Evolutionary conservation across 164 flowering plant species (phyloP).

Genomic region (Santalum album): DNA sequence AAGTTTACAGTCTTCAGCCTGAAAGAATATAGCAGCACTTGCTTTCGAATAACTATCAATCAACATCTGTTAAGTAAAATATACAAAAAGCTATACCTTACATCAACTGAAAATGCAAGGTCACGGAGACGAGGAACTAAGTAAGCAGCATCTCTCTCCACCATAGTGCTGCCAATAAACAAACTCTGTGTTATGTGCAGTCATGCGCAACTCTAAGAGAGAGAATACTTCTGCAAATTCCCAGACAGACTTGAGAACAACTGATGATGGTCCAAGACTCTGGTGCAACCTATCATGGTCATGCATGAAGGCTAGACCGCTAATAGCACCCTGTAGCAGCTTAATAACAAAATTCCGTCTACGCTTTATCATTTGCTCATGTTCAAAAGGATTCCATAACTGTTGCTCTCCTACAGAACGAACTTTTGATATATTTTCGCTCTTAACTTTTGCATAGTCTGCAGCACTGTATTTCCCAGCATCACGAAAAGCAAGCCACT

Average conservation of each 20-base stretch:
- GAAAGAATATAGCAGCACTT: no score
- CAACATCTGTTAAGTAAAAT: neutral
- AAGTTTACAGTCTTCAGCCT: no score
- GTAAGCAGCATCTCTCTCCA: conserved; percentile 67
- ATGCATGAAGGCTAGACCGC: conserved; percentile 87
- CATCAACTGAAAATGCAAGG: conserved; percentile 90
- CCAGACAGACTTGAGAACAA: conserved; percentile 71
- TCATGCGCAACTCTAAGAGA: no score
- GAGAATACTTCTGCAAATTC: neutral
- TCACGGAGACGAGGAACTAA: conserved; percentile 77
- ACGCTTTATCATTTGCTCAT: conserved; percentile 40
- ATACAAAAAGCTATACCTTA: conserved; percentile 35
- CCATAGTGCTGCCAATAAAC: conserved; percentile 50
- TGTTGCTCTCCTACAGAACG: conserved; percentile 22
- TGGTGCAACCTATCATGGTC: conserved; percentile 79
- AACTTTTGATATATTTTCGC: conserved; percentile 47
- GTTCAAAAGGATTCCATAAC: conserved; percentile 63
- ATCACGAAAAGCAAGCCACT: conserved; percentile 96
- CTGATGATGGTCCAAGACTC: conserved; percentile 94
- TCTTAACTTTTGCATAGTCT: conserved; percentile 65
- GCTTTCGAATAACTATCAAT: no score
- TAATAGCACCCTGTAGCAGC: conserved; percentile 59
- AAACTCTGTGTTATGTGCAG: neutral
- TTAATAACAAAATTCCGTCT: conserved; percentile 53
- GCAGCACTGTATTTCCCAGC: conserved; percentile 84